Base-by-base conservation (phyloP, 75 land plant genomes). In the Pinus tabuliformis region DNA sequence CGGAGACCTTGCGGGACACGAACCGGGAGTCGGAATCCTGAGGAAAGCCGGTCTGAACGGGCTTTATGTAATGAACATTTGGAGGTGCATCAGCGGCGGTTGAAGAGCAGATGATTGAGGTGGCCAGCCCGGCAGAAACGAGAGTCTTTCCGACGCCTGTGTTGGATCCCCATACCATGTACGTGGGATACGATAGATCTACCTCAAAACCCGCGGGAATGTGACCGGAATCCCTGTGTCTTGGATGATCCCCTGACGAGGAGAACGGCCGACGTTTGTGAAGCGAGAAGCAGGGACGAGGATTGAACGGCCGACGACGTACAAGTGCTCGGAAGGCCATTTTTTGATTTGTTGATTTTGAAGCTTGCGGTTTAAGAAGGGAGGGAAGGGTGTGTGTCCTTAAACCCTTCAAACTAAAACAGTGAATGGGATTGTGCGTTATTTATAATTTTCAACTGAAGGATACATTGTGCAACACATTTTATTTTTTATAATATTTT, bases 141-240 rank as follows among this genome's bases (percentile, higher is more conserved):
- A 96, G 90, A 74, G 99, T 96, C 77, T 96, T 96, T 78, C 99
- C 99, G 57, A 96, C 87, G 73, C 84, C 87, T 39, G 99, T 96
- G 86, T 94, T 94, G 76, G 95, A 73, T 60, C 90, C 93, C 99
- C 99, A 96, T 17, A 96, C 80, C 24, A 80, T 78, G 90, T 81
- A 90, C 26, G 84, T 80, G 11, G 99, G 98, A 70, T 87, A 86
- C 15, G 91, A 82, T 60, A 90, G 77, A 36, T 88, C 89, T 63
- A 85, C 36, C 30, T 70, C 73, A 20, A 81, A 68, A 33, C 36
- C 77, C 7, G 42, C 5, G 15, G 52, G 77, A 73, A 66, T 42
- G 68, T 33, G 45, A 49, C 54, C 11, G 2, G 54, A 49, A 28
- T 7, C 21, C 18, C 74, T 26, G 22, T 73, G 30, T 18, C 24